Evolutionary conservation across 495 filamentous ascomycete species (phyloP), one percentile per base, ranked within the genome.

Genomic region (Cenococcum geophilum): DNA sequence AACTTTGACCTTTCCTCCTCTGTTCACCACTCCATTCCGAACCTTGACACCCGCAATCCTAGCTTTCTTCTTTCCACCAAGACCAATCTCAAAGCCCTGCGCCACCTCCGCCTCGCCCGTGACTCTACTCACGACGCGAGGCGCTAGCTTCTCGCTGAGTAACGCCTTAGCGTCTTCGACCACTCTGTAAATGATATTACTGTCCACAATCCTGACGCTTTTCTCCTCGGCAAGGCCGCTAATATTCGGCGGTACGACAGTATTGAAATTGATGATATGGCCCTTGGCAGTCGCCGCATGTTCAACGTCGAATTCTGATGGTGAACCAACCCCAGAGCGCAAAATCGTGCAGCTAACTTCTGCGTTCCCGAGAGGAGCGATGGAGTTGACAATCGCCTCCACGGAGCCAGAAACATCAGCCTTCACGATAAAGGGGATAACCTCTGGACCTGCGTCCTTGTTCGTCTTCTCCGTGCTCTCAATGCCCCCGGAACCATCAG

Each of bases 401-500:
- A 91, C 92, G 0, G 91, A 96, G 10, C 93, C 93, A 58, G 83
- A 84, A 16, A 97, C 93, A 70, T 99, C 95, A 47, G 84, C 91
- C 75, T 97, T 97, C 75, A 99, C 77, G 47, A 92, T 80, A 74
- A 96, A 91, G 62, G 84, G 82, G 56, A 96, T 77, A n/a, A 82
- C 70, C 59, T 87, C 83, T 6, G 81, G 78, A 0, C 83, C 85
- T 22, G 73, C 73, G 0, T 66, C 11, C 54, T 63, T n/a, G n/a
- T n/a, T 59, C 35, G 58, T 66, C 3, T 58, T 47, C 25, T 58
- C 57, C 10, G 48, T 68, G 9, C 64, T 66, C 32, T 76, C 70
- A 4, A 70, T 73, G 18, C 20, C 49, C 14, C 40, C 62, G 2
- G 27, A 32, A 32, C 27, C 27, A 32, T 32, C 27, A 32, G 27